Evolutionary conservation across 1,284 basidiomycete species (phyloP), one percentile per base, ranked within the genome.

Genomic region (Porodaedalea pini): DNA sequence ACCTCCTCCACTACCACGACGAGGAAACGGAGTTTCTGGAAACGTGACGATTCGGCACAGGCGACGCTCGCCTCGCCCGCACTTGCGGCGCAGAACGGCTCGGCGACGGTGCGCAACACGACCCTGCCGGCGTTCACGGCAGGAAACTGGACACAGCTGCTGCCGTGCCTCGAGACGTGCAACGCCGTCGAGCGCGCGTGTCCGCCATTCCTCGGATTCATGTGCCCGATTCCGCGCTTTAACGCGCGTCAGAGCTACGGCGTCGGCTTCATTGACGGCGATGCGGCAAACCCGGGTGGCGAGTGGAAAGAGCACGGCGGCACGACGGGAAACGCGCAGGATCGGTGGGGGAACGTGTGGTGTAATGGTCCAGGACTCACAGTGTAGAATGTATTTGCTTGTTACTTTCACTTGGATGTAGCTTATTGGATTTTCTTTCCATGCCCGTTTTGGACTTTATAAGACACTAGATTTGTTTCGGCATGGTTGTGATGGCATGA

Each of bases 161-260:
- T 90, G 34, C 92, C 92, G 2, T 94, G 91, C 68, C 71, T 94
- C 11, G 85, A 90, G 68, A 82, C 78, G 29, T 94, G 92, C 71
- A 80, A 84, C 31, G 77, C 79, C 0, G 84, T 81, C 13, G 89
- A 92, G 66, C 78, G 91, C 31, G 79, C 83, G 21, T 94, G 92
- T 69, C 92, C 92, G 2, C 75, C 78, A 25, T 82, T 86, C 62
- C 66, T 94, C 19, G 78, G 80, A 2, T 90, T 92, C 70, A 75
- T 76, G 61, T 94, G 92, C 66, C 92, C 92, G 1, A 65, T 78
- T 3, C 67, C 76, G 52, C 63, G 69, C 29, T 85, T 86, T 62
- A 90, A 85, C 60, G 90, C 89, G 0, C 76, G 73, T 8, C 65
- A 71, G 58, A 91, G 85, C 68, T 94, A 94, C 69, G 92, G 85